Evolutionary conservation across 805 yeast species (phyloP), one percentile per base, ranked within the genome.

Genomic region (Sugiyamaella qingdaonensis): DNA sequence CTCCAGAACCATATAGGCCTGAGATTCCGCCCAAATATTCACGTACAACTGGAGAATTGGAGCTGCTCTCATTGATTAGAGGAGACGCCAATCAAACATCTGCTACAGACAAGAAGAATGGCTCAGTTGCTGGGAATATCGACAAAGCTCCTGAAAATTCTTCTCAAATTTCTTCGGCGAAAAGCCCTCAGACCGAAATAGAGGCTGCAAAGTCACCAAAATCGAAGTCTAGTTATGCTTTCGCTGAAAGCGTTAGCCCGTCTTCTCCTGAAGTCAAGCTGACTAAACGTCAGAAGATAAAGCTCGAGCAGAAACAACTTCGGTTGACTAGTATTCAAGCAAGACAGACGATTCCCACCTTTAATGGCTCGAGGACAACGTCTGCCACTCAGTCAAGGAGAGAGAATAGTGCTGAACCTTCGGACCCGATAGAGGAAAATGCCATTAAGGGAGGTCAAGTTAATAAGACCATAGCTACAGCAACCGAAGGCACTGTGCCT

Each of bases 221-320:
- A 34, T 34, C 39, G 14, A 16, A 34, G 3, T n/a, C 39, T 8
- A 34, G 14, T 5, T 13, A 3, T 13, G 39, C 5, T n/a, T n/a
- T n/a, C 8, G 18, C 14, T 16, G 39, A 4, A 34, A n/a, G 14
- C 18, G 5, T 5, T 5, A 14, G 13, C n/a, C 19, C 2, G 27
- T 4, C 18, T 19, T 18, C 39, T 11, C 27, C 48, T 32, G 35
- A 37, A 18, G 11, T 49, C 19, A 86, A 64, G 54, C 84, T 86
- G 82, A 59, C 71, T 79, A 66, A 81, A 77, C 60, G 58, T 21
- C 68, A 85, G 31, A 86, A 83, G 62, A 79, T 78, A 61, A 84
- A 84, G 57, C 77, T 77, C 57, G 75, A 82, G 55, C 81, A 76
- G 57, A 78, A 79, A 54, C 78, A 75, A 54, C 78, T 78, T 51